phyloP scores from a whole-genome alignment of 352 stramenopile species.

The Salisapilia sapeloensis region DNA sequence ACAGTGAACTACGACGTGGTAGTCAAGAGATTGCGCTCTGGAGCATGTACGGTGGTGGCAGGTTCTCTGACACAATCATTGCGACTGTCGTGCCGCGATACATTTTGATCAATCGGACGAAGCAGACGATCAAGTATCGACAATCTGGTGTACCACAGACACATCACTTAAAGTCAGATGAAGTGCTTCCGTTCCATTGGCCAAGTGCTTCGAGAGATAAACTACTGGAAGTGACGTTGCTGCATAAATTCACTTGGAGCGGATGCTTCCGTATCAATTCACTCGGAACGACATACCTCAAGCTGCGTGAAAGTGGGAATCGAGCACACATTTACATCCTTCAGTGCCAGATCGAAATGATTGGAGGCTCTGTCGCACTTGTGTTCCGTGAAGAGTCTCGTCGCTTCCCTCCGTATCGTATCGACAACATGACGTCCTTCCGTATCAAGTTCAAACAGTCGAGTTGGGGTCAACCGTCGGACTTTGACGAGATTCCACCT shows the following conservation, averaged over 20 bases:
- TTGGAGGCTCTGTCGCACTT: constrained; percentile 70
- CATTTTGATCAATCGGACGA: constrained; percentile 78
- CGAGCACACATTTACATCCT: constrained; percentile 75
- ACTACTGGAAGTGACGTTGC: constrained; percentile 67
- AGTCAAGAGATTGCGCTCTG: constrained; percentile 71
- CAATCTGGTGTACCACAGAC: constrained; percentile 64
- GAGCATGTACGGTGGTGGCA: constrained; percentile 68
- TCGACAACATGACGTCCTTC: constrained; percentile 86
- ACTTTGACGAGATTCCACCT: constrained; percentile 62
- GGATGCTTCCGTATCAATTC: constrained; percentile 77
- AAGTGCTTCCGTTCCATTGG: constrained; percentile 75
- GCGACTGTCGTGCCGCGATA: constrained; percentile 75
- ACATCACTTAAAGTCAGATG: constrained; percentile 47
- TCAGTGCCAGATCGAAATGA: constrained; percentile 74
- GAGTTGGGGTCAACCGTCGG: constrained; percentile 45
- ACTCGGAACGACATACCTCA: constrained; percentile 73
- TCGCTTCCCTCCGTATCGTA: constrained; percentile 78
- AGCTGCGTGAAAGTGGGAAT: constrained; percentile 55
- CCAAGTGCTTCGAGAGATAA: constrained; percentile 57
- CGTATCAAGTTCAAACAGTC: constrained; percentile 76
- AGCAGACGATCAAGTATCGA: constrained; percentile 70
- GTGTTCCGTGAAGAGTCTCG: constrained; percentile 76
- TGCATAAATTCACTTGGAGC: constrained; percentile 72
- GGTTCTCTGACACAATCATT: constrained; percentile 76
- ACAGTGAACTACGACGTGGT: constrained; percentile 40